Conservation (phyloP, 352 stramenopile genomes). For the Phytophthora nicotianae region DNA sequence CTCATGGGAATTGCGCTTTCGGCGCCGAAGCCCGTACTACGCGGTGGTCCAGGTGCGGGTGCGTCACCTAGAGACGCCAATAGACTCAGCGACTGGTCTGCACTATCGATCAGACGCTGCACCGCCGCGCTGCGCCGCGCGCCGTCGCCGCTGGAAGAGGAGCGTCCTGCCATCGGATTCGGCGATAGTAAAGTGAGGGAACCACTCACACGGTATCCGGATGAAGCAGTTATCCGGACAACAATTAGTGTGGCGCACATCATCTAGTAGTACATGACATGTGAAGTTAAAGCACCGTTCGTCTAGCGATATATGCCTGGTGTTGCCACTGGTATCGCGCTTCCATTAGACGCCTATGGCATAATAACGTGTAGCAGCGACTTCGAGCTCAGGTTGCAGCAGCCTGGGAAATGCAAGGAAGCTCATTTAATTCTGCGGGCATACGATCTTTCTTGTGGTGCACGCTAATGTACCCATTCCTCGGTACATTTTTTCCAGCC, state of each 20-base stretch:
- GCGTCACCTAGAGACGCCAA: slow-evolving; percentile 66
- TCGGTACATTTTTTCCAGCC: slow-evolving; percentile 6
- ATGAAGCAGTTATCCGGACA: slow-evolving; percentile 1
- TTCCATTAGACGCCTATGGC: too few relatives aligned
- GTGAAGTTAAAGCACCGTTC: too few relatives aligned
- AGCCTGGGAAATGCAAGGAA: too few relatives aligned
- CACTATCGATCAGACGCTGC: slow-evolving; percentile 79
- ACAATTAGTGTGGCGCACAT: background rate
- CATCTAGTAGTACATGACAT: too few relatives aligned
- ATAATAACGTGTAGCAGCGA: too few relatives aligned
- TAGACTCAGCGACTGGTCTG: slow-evolving; percentile 71
- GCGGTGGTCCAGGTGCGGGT: slow-evolving; percentile 6
- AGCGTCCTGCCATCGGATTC: slow-evolving; percentile 33
- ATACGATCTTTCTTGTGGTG: slow-evolving; percentile 17
- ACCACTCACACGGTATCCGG: slow-evolving; percentile 17
- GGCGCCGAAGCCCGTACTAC: slow-evolving; percentile 14
- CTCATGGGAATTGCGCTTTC: slow-evolving; percentile 23
- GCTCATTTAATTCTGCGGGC: too few relatives aligned
- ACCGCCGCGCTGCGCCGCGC: slow-evolving; percentile 52
- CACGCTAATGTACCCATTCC: slow-evolving; percentile 6
- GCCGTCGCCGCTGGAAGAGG: slow-evolving; percentile 18
- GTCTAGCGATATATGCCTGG: too few relatives aligned
- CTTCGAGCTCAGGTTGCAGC: too few relatives aligned
- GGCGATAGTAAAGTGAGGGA: slow-evolving; percentile 11
- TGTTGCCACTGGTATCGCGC: too few relatives aligned